phyloP scores from a whole-genome alignment of 345 rosid species.

The Arabis alpina region DNA sequence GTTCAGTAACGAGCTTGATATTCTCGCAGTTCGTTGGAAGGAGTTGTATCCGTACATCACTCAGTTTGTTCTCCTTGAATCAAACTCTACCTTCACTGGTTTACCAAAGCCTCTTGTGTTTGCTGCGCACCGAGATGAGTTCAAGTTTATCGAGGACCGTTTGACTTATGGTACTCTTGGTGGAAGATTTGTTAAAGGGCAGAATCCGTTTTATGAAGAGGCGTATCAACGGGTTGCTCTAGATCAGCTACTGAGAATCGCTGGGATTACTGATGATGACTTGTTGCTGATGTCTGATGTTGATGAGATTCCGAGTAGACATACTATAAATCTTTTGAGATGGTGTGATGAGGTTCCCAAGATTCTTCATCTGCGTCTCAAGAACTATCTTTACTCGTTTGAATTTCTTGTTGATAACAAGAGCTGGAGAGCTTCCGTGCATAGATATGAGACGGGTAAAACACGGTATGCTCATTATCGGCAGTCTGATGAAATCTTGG shows the following conservation, averaged over 20 bases:
- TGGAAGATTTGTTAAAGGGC: conserved; percentile 75
- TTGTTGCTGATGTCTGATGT: conserved; percentile 88
- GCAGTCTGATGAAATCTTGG: conserved; percentile 66
- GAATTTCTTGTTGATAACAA: conserved; percentile 74
- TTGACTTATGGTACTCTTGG: conserved; percentile 73
- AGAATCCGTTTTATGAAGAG: conserved; percentile 85
- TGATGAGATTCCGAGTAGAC: conserved; percentile 89
- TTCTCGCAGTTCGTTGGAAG: conserved; percentile 75
- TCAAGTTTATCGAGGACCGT: conserved; percentile 71
- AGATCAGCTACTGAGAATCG: conserved; percentile 72
- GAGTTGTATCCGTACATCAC: conserved; percentile 79
- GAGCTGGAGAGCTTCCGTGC: conserved; percentile 93
- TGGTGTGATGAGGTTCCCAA: conserved; percentile 83
- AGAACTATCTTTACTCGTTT: conserved; percentile 86
- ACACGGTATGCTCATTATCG: conserved; percentile 80
- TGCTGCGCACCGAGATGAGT: conserved; percentile 60
- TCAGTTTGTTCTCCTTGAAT: conserved; percentile 80
- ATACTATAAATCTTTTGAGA: conserved; percentile 78
- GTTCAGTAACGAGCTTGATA: conserved; percentile 84
- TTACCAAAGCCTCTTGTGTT: conserved; percentile 66
- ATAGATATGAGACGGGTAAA: conserved; percentile 65
- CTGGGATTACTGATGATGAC: conserved; percentile 85
- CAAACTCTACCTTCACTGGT: conserved; percentile 85
- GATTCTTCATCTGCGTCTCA: conserved; percentile 69
- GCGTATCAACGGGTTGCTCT: conserved; percentile 83